Evolutionary conservation across 2,329 filamentous ascomycete genomes (phyloP), one percentile per base, ranked within the genome.

Genomic region (Pseudopithomyces chartarum): DNA sequence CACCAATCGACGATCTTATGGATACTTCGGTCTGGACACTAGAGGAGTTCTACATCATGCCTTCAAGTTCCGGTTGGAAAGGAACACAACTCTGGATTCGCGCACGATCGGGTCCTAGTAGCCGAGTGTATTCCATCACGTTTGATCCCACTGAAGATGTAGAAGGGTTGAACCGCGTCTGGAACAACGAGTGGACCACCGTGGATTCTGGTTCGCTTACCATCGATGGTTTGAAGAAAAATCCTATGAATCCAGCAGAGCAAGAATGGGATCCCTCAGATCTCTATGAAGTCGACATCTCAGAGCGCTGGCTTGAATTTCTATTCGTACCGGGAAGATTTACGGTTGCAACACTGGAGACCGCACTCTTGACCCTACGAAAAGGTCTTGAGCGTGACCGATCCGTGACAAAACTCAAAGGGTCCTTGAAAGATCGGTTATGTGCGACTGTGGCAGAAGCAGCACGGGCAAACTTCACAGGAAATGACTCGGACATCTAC

Each of bases 291-390:
- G 59, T 48, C n/a, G 65, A 36, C 51, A 57, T 56, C 17, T 54
- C 74, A 81, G 91, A 97, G 66, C 90, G 90, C 72, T 99, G 95
- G 95, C 79, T 97, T 8, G 83, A 90, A 26, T 90, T 90, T 62
- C 86, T 99, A 56, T 84, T 98, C 66, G 87, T 86, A 57, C 94
- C 95, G 1, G 92, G 91, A 15, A 87, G 90, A 52, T 98, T 96
- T 70, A 90, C 90, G 0, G 84, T 82, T 33, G 83, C 90, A 7
- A 93, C 91, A 0, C 81, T 99, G 13, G 91, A 97, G 73, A 91
- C 92, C 15, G 91, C 93, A 1, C 79, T 98, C 33, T 82, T 85
- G 23, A 90, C 96, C 55, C 97, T 96, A 68, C 88, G 91, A 71
- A 86, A 88, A 62, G 90, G 81, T 3, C 71, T 84, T 11, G 79